Evolutionary conservation across 2,329 filamentous ascomycete genomes (phyloP), one percentile per base, ranked within the genome.

Genomic region (Sarocladiaceae sp.): DNA sequence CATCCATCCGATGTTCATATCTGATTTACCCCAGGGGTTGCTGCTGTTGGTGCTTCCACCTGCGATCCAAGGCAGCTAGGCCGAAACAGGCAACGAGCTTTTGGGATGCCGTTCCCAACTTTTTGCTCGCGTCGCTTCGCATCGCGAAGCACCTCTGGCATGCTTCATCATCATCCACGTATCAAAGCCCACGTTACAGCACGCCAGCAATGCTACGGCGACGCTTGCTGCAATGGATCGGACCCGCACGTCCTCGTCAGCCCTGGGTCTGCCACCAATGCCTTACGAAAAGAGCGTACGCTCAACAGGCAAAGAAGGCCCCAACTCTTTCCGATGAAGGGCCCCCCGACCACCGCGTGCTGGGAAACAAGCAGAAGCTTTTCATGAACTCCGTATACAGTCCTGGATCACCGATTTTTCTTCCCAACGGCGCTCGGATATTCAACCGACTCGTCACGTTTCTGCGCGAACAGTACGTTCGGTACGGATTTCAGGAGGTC

Each of bases 401-500:
- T 55, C 88, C 89, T 3, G 88, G 88, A 1, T 93, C 88, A 13
- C 88, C 88, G 3, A 80, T 95, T 10, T 88, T 95, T 56, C 74
- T 90, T 5, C 88, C 88, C 18, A 83, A 88, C 58, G 89, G 89
- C 51, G 76, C 88, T 1, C 80, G 82, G 46, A 78, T 95, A 53
- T 89, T 95, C 69, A 90, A 93, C 59, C 84, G 87, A 45, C 78
- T 95, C 18, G 79, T 88, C 48, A 75, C 83, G 33, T 95, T 93
- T 58, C 73, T 95, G 45, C 84, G 88, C 50, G 82, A 82, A 47
- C 88, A 95, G 59, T 95, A 95, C 58, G 78, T 83, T 20, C 78
- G 82, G 51, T 93, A 91, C 64, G 88, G 88, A 48, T 94, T 91
- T 60, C 76, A 89, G 52, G 88, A 95, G 61, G 88, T 95, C 51